Evolutionary conservation across 1,284 basidiomycete genomes (phyloP).

Genomic region (Laetiporus sulphureus): DNA sequence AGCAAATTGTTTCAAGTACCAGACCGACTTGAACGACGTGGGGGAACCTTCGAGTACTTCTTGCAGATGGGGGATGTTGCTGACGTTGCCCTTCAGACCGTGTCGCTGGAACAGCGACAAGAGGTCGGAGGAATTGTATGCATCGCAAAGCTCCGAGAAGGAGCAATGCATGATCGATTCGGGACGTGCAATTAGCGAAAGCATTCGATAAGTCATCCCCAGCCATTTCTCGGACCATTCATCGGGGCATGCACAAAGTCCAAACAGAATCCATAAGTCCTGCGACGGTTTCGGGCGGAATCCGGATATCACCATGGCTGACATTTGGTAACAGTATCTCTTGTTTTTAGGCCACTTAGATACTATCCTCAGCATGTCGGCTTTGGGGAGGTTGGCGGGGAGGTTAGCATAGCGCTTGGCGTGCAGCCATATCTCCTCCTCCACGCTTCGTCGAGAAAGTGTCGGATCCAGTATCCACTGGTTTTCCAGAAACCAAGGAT

Average conservation of each 20-base stretch:
- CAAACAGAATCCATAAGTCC: slow-evolving; percentile 19
- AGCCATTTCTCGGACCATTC: slow-evolving; percentile 13
- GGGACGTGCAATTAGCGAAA: too few species aligned
- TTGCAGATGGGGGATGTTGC: slow-evolving; percentile 14
- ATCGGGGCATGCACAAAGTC: slow-evolving; percentile 24
- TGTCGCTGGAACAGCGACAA: slow-evolving; percentile 20
- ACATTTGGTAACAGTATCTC: slow-evolving; percentile 12
- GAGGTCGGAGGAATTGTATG: slow-evolving; percentile 20
- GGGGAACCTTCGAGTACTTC: slow-evolving; percentile 22
- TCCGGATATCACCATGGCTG: slow-evolving; percentile 7
- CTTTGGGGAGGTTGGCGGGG: slow-evolving; percentile 7
- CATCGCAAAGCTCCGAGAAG: slow-evolving; percentile 28
- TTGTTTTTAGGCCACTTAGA: slow-evolving; percentile 9
- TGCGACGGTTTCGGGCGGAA: slow-evolving; percentile 14
- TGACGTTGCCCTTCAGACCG: slow-evolving; percentile 5
- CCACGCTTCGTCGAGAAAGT: not conserved
- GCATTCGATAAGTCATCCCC: slow-evolving; percentile 14
- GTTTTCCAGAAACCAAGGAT: slow-evolving; percentile 29
- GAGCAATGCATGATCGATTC: slow-evolving; percentile 21
- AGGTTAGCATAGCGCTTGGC: slow-evolving; percentile 3
- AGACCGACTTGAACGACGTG: slow-evolving; percentile 25
- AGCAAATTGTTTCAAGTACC: slow-evolving; percentile 32
- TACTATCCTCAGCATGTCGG: slow-evolving; percentile 4
- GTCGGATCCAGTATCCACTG: slow-evolving; percentile 23
- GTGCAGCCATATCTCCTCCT: not conserved